Base-by-base conservation (phyloP, 108 stramenopile species). In the Pseudonitzschia multistriata region DNA sequence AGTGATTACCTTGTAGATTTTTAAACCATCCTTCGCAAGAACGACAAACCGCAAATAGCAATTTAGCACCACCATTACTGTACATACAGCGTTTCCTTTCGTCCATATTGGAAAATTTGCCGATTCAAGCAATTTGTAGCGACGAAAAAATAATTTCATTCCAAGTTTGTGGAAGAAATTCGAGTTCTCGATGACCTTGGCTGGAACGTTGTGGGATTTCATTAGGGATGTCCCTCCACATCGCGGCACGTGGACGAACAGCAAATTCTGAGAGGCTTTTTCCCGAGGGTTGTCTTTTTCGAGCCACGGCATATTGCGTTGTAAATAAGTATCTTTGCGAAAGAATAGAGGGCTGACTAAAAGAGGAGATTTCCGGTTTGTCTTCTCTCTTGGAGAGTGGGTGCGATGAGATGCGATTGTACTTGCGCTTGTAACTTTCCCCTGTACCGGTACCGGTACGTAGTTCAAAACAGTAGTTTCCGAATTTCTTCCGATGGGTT, bases 201-300 rank as follows among this genome's bases (percentile, higher is more conserved):
- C 29, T 2, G 85, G 85, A 0, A 83, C 74, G 19, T 59, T 5
- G 49, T 80, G 82, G 35, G 78, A 71, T 64, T 81, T 76, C 77
- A 79, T 86, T 7, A 83, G 69, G 17, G 67, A 66, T 1, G 85
- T 86, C 21, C 85, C 85, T 29, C 85, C 85, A 62, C 82, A 86
- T 42, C 85, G 67, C 0, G 85, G 82, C 5, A 86, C 80, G 45
- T 86, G 85, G 36, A 86, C 69, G 72, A 86, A 86, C 53, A 86
- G 81, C 4, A 86, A 62, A 17, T 76, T 68, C 2, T 30, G 47
- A 21, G 62, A 27, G 7, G 27, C 36, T 39, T 63, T 19, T 29
- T 49, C 11, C 30, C 17, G 3, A 5, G 13, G 15, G 35, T 63
- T 63, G 34, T 34, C 56, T 57, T 28, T 57, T 27, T 4, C 56